Evolutionary conservation across 768 basidiomycete species (phyloP).

Genomic region (Boletus pseudo-olivaceus): DNA sequence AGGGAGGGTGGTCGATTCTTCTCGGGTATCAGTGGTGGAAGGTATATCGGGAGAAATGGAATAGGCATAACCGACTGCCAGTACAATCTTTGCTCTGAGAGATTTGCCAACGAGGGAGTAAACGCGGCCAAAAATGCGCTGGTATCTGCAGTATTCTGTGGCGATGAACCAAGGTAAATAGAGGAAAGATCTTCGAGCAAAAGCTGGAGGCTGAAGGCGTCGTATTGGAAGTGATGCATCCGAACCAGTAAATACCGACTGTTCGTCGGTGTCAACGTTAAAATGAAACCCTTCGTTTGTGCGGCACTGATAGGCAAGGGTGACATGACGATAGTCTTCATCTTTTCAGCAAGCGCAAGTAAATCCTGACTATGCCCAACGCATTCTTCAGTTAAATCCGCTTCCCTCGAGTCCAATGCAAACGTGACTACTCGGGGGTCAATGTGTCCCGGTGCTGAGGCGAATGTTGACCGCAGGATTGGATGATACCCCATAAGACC

Average conservation of each 20-base stretch:
- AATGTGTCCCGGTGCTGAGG: constrained; percentile 12
- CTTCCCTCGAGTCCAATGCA: constrained; percentile 8
- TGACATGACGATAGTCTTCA: constrained; percentile 21
- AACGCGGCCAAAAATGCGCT: constrained; percentile 29
- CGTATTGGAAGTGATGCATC: constrained; percentile 52
- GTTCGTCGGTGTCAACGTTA: constrained; percentile 8
- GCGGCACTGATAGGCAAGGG: constrained; percentile 20
- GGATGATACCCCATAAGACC: constrained; percentile 34
- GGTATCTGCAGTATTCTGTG: constrained; percentile 24
- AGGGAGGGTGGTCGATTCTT: neutral
- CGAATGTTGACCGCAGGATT: constrained; percentile 44
- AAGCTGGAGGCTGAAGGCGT: constrained; percentile 44
- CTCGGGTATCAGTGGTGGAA: constrained; percentile 21
- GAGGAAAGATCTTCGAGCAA: constrained; percentile 38
- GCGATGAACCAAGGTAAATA: constrained; percentile 30
- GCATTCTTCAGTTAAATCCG: constrained; percentile 4
- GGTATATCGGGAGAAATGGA: constrained; percentile 22
- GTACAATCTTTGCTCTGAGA: constrained; percentile 28
- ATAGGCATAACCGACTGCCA: constrained; percentile 36
- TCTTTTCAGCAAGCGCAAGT: constrained; percentile 13
- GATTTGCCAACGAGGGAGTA: constrained; percentile 15
- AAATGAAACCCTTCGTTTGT: constrained; percentile 20
- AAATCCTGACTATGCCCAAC: constrained; percentile 8
- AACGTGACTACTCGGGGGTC: constrained; percentile 27
- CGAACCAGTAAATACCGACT: constrained; percentile 27